Evolutionary conservation across 1,284 basidiomycete species (phyloP).

Genomic region (Naganishia liquefaciens): DNA sequence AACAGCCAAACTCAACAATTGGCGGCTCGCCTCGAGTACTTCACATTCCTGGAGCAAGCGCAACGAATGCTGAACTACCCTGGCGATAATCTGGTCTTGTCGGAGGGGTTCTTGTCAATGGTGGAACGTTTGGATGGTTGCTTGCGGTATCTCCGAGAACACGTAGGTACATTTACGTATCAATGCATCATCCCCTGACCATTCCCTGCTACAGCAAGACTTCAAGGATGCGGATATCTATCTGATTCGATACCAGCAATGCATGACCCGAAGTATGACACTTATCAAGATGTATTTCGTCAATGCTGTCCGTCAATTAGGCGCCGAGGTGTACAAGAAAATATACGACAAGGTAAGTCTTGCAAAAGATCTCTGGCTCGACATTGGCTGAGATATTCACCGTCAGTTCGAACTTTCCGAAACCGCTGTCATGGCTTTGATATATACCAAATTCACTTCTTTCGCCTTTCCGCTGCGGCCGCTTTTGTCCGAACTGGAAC

Average conservation of each 20-base stretch:
- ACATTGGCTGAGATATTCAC: no score
- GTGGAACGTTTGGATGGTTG: conserved; percentile 89
- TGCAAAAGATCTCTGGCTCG: no score
- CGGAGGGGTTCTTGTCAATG: conserved; percentile 88
- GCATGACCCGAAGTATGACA: conserved; percentile 92
- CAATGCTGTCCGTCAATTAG: conserved; percentile 71
- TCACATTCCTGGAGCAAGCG: conserved; percentile 84
- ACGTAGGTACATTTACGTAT: conserved; percentile 62
- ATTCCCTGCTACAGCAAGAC: conserved; percentile 63
- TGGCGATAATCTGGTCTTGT: conserved; percentile 81
- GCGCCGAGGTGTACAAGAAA: conserved; percentile 70
- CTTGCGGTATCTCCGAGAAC: conserved; percentile 78
- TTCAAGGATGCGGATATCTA: conserved; percentile 89
- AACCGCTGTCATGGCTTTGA: conserved; percentile 76
- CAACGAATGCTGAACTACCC: conserved; percentile 89
- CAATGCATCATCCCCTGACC: background rate
- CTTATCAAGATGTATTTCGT: conserved; percentile 93
- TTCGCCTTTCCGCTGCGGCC: conserved; percentile 71
- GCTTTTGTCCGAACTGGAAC: conserved; percentile 78
- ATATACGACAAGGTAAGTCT: conserved; percentile 63
- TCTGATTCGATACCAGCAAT: conserved; percentile 88
- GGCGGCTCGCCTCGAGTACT: conserved; percentile 76
- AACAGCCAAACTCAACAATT: conserved; percentile 77
- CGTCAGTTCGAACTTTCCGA: conserved; percentile 71
- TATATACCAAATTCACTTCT: conserved; percentile 81